These are phyloP conservation scores for Ogataea pilisensis DNA, from an alignment of 805 yeast genomes.

Conservation along the genomic window DNA sequence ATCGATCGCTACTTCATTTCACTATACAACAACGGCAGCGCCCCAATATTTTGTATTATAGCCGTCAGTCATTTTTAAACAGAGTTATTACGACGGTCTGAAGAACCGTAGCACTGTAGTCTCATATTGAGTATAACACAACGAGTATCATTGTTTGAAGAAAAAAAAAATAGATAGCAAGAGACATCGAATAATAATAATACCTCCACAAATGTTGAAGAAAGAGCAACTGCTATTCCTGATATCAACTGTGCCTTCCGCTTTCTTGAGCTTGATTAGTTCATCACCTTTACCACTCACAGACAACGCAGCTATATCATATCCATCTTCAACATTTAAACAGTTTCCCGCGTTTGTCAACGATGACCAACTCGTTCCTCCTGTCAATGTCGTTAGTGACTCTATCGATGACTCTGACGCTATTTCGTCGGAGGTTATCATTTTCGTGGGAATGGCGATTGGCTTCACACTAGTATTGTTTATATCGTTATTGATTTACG, in stretches of 20 bases:
- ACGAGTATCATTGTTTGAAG: too few relatives aligned
- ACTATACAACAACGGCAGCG: too few relatives aligned
- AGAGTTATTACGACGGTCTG: too few relatives aligned
- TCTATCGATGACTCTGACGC: background rate
- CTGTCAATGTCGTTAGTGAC: background rate
- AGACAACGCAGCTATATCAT: background rate
- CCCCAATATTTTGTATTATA: too few relatives aligned
- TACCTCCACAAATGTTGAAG: background rate
- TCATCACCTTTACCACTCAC: background rate
- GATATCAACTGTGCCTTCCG: background rate
- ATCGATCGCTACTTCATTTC: too few relatives aligned
- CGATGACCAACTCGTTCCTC: background rate
- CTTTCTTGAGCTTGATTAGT: background rate
- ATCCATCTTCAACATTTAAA: background rate
- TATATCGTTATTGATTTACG: conserved; percentile 11
- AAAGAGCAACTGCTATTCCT: background rate
- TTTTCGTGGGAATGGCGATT: conserved; percentile 20
- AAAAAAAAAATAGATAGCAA: too few relatives aligned
- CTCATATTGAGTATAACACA: too few relatives aligned
- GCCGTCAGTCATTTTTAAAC: too few relatives aligned
- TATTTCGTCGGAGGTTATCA: conserved; percentile 13
- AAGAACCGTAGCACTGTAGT: too few relatives aligned
- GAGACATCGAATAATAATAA: too few relatives aligned
- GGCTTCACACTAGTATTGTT: conserved; percentile 20
- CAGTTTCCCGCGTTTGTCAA: background rate